These are phyloP conservation scores for Cercospora beticola DNA, from an alignment of 2,329 filamentous ascomycete species.

Conservation along the genomic window DNA sequence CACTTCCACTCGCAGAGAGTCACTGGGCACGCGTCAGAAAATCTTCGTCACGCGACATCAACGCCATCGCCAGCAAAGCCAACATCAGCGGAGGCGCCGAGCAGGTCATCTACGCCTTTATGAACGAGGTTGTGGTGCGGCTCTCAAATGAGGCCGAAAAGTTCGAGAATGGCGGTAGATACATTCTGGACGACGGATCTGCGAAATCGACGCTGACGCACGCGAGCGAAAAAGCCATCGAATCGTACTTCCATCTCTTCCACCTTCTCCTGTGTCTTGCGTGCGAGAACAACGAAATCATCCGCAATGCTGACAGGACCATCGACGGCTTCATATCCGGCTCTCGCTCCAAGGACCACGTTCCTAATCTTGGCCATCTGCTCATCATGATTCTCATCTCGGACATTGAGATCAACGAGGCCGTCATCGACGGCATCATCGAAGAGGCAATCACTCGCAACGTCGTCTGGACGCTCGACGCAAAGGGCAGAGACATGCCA, in stretches of 20 bases:
- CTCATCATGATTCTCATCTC: slow-evolving; percentile 27
- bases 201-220: slow-evolving; percentile 25
- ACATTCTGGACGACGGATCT: neutral
- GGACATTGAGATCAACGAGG: slow-evolving; percentile 18
- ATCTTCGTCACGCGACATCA: slow-evolving; percentile 5
- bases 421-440: slow-evolving; percentile 26
- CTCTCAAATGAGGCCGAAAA: slow-evolving; percentile 20
- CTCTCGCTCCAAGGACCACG: slow-evolving; percentile 20
- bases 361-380: slow-evolving; percentile 27
- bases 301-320: slow-evolving; percentile 16
- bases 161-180: neutral
- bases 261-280: slow-evolving; percentile 28
- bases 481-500: slow-evolving; percentile 17
- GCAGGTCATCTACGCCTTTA: slow-evolving; percentile 27
- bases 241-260: slow-evolving; percentile 30
- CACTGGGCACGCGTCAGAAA: slow-evolving; percentile 25
- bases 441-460: slow-evolving; percentile 30
- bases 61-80: slow-evolving; percentile 6
- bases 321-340: slow-evolving; percentile 24
- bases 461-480: slow-evolving; percentile 30
- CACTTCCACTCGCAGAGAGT: slow-evolving; percentile 24
- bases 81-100: slow-evolving; percentile 13
- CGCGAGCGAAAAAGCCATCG: slow-evolving; percentile 28
- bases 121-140: slow-evolving; percentile 28
- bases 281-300: slow-evolving; percentile 20